These are phyloP conservation scores for Pneumocystis oryctolagi DNA, from an alignment of 1,139 yeast genomes.

Conservation along the genomic window DNA sequence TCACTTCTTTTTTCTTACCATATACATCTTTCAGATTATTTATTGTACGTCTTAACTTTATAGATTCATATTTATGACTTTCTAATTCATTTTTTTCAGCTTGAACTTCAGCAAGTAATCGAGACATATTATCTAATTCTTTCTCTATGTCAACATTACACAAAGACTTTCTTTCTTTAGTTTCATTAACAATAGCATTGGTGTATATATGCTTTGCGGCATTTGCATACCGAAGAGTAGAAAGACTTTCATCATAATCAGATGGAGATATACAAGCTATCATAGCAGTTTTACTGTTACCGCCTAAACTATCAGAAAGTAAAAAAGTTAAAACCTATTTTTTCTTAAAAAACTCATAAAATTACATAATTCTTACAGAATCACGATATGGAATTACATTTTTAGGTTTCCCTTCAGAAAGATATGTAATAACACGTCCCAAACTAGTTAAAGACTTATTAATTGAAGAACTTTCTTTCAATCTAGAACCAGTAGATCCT, in stretches of 20 bases:
- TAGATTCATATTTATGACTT: not conserved
- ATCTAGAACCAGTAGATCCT: conserved; percentile 49
- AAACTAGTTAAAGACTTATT: conserved; percentile 61
- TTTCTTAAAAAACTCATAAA: not conserved
- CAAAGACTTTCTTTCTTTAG: not conserved
- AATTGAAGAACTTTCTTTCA: conserved; percentile 60
- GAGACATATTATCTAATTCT: not conserved
- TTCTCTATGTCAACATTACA: not conserved
- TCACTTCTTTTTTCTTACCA: not conserved
- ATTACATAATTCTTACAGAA: conserved; percentile 27
- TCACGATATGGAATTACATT: conserved; percentile 53
- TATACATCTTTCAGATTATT: not conserved
- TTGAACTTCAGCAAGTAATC: not conserved
- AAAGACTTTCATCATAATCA: conserved; percentile 49
- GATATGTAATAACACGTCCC: conserved; percentile 55
- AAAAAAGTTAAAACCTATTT: not conserved
- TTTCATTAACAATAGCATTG: conserved; percentile 17
- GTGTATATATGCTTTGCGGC: conserved; percentile 54
- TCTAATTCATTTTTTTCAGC: not conserved
- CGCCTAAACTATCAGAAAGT: conserved; percentile 1
- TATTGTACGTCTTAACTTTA: not conserved
- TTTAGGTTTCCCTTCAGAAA: conserved; percentile 29
- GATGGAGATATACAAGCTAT: conserved; percentile 62
- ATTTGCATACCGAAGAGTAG: conserved; percentile 61
- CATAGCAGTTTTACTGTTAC: conserved; percentile 43